These are phyloP conservation scores for Vigna mungo DNA, from an alignment of 306 rosid genomes.

Conservation along the genomic window DNA sequence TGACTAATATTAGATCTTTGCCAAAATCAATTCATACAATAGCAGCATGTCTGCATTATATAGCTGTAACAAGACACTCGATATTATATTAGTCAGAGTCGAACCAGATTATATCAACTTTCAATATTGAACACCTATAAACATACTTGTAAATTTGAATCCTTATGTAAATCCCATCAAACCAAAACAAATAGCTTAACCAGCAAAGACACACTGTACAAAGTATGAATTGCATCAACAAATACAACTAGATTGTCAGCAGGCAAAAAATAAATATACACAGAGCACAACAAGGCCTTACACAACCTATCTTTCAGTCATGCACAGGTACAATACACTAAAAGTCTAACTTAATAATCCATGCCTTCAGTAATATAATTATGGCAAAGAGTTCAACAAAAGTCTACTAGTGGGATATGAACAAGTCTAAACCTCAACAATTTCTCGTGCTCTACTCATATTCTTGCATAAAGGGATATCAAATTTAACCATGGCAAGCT, in stretches of 20 bases:
- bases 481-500: conserved; percentile 83
- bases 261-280: neutral
- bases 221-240: conserved; percentile 14
- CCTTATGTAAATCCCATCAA: conserved; percentile 12
- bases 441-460: conserved; percentile 90
- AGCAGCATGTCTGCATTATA: conserved; percentile 6
- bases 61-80: conserved; percentile 10
- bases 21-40: neutral
- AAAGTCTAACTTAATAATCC: neutral
- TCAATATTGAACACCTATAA: conserved; percentile 2
- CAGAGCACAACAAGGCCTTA: conserved; percentile 8
- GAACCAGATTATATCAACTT: conserved; percentile 8
- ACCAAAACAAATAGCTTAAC: conserved; percentile 8
- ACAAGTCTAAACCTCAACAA: conserved; percentile 70
- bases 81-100: conserved; percentile 26
- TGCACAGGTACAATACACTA: conserved; percentile 7
- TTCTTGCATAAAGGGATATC: conserved; percentile 78
- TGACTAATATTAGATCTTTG: conserved; percentile 24
- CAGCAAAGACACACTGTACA: neutral
- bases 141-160: conserved; percentile 12
- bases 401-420: neutral
- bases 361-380: neutral
- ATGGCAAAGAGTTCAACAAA: conserved; percentile 23
- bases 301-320: neutral
- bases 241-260: neutral